Evolutionary conservation across 169 alveolate genomes (phyloP).

Genomic region (Theileria parva): DNA sequence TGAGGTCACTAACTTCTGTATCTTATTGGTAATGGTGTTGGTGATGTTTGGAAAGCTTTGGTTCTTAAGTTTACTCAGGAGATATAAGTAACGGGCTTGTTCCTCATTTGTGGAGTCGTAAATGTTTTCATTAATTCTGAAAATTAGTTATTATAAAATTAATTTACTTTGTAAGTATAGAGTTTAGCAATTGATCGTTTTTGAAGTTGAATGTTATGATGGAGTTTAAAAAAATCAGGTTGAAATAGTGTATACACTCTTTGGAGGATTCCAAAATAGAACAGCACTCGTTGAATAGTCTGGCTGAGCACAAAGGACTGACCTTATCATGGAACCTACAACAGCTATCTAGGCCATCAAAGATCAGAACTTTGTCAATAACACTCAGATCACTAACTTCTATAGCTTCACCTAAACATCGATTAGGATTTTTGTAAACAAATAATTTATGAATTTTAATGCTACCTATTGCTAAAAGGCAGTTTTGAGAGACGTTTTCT

Average conservation of each 20-base stretch:
- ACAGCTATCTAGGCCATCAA: conserved; percentile 38
- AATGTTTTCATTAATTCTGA: conserved; percentile 33
- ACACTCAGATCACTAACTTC: conserved; percentile 48
- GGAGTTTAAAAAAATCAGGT: conserved; percentile 34
- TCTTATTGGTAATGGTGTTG: conserved; percentile 1
- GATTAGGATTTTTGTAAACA: neutral
- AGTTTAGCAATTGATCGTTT: conserved; percentile 21
- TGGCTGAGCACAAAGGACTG: conserved; percentile 29
- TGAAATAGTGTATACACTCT: conserved; percentile 33
- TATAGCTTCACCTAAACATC: conserved; percentile 40
- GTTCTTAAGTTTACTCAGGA: conserved; percentile 5
- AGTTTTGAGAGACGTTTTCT: conserved; percentile 20
- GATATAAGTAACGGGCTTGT: conserved; percentile 37
- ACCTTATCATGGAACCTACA: conserved; percentile 27
- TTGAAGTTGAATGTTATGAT: conserved; percentile 39
- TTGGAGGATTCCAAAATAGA: conserved; percentile 20
- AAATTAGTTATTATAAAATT: neutral
- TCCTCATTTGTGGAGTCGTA: conserved; percentile 36
- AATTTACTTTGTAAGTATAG: conserved; percentile 26
- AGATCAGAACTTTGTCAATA: conserved; percentile 22
- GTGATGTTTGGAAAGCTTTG: neutral
- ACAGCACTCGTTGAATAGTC: conserved; percentile 45
- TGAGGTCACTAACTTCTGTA: neutral
- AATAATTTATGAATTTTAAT: neutral
- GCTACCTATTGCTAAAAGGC: conserved; percentile 51